Base-by-base conservation (phyloP, 495 filamentous ascomycete genomes). In the Penicillium angulare region DNA sequence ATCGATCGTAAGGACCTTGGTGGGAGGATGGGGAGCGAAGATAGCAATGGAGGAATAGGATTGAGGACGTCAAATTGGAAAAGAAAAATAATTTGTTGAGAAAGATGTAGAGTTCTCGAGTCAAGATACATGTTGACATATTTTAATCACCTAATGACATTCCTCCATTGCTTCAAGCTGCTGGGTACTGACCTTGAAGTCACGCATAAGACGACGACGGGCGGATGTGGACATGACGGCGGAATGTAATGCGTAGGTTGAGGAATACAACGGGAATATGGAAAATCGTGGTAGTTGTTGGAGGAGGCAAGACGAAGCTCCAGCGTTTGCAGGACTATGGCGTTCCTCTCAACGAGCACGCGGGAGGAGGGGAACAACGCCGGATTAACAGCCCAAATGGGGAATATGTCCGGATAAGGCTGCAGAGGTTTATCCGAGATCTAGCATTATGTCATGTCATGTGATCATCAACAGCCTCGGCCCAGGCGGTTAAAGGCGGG, bases 151-250 rank as follows among this genome's bases (percentile, higher is more conserved):
- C 17, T 4, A 31, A 26, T 47, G 41, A 50, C 53, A 40, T 43
- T 17, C 22, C 38, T 13, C 20, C 12, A 41, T 7, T n/a, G 20
- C 7, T 12, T 26, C 31, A 16, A 5, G 43, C n/a, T 32, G 2
- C 15, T 20, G 39, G 15, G 50, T 31, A 71, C 80, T 44, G 74
- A 96, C 92, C 88, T 96, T 97, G 79, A 97, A 96, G 77, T 97
- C 92, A 59, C 92, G 86, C 92, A 97, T 97, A 60, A 97, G 79
- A 68, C 92, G 90, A 61, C 92, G 89, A 60, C 92, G 89, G 50
- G 92, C 92, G 57, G 91, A 84, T 53, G 92, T 96, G 57, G 92
- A 96, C 92, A 97, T 97, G 23, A 62, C 57, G 56, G 55, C 57
- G 52, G 55, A 51, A n/a, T n/a, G n/a, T 60, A 16, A 35, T 13